phyloP scores from a whole-genome alignment of 2,329 filamentous ascomycete genomes.

The Fusarium irregulare region DNA sequence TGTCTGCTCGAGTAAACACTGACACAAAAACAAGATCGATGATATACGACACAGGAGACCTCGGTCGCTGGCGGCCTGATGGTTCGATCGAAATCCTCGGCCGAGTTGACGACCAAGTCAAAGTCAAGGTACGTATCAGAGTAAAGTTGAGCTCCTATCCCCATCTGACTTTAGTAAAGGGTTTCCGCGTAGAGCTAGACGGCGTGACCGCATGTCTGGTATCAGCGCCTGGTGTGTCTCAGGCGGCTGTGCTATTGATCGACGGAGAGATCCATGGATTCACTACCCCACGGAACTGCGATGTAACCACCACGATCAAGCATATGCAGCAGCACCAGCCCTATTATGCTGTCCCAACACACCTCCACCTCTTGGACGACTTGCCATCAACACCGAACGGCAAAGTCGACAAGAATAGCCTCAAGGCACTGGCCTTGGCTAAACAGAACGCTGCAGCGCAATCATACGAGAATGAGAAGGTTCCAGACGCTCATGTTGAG shows the following conservation, averaged over 20 bases:
- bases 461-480: constrained; percentile 10
- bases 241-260: constrained; percentile 61
- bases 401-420: constrained; percentile 64
- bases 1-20: not conserved
- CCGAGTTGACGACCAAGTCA: constrained; percentile 70
- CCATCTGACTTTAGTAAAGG: constrained; percentile 48
- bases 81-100: constrained; percentile 67
- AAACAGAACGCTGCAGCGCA: constrained; percentile 8
- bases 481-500: constrained; percentile 36
- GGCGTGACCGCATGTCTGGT: constrained; percentile 64
- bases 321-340: constrained; percentile 59
- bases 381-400: constrained; percentile 66
- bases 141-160: not conserved
- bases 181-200: constrained; percentile 71
- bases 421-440: constrained; percentile 51
- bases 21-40: constrained; percentile 8
- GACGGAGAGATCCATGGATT: constrained; percentile 63
- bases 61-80: constrained; percentile 64
- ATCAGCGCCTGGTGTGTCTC: constrained; percentile 58
- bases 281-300: constrained; percentile 53
- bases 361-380: constrained; percentile 55
- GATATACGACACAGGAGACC: constrained; percentile 72
- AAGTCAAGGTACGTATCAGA: constrained; percentile 60
- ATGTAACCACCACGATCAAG: constrained; percentile 53
- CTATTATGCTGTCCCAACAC: constrained; percentile 66